Base-by-base conservation (phyloP, 1,139 yeast genomes). In the Taphrina betulina region DNA sequence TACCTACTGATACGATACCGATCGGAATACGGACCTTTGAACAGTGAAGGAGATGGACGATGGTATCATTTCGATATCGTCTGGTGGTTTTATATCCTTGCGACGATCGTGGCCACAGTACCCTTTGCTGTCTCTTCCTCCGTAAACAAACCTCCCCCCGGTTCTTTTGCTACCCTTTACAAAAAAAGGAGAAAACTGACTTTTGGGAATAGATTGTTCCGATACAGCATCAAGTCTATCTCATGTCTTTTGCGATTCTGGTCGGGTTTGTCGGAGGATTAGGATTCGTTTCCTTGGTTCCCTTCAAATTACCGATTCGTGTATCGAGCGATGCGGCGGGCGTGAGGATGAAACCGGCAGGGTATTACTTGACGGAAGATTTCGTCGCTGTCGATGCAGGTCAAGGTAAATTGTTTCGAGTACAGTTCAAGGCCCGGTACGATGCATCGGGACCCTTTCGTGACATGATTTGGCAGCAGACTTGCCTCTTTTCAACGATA, bases 361-460 rank as follows among this genome's bases (percentile, higher is more conserved):
- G 24, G 14, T 36, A 36, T 20, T 36, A 36, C 41, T 20, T 36
- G 2, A 19, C 19, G 24, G 41, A 36, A 36, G 41, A 36, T 20
- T 36, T 36, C 41, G 19, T 36, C 3, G 41, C 41, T 20, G 41
- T 36, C 2, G 41, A 36, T 36, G 41, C 41, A 16, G 41, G 41
- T n/a, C 24, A 17, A 20, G 41, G 41, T 1, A 20, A 24, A 12
- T n/a, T n/a, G 4, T 36, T 36, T 20, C 22, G 41, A 2, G 5
- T 7, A 19, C 24, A 36, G n/a, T 20, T 36, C 5, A 20, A 24
- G 22, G 41, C 22, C n/a, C 5, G 41, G 24, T 36, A 36, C n/a
- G 22, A 16, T 5, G 41, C 41, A 7, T 14, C 22, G 5, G 41
- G 19, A 5, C 14, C 12, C 22, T 36, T 36, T 19, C 41, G 20